Evolutionary conservation across 2,329 filamentous ascomycete species (phyloP).

Genomic region (Ascomycota sp.): DNA sequence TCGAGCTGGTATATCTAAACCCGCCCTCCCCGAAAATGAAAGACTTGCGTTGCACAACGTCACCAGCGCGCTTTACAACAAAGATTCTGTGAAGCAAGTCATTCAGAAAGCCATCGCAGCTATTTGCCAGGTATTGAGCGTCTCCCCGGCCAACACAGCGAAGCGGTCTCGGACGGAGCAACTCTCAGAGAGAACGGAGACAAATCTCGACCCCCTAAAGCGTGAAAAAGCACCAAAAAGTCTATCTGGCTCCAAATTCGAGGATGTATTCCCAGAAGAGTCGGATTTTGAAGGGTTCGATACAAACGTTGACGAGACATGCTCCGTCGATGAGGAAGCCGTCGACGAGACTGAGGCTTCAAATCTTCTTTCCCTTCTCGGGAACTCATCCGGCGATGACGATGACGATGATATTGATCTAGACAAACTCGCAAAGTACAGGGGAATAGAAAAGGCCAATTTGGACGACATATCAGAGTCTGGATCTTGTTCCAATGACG

Average conservation of each 20-base stretch:
- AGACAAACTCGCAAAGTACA: slow-evolving; percentile 10
- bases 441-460: slow-evolving; percentile 14
- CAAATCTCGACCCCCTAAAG: not conserved
- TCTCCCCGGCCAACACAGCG: slow-evolving; percentile 21
- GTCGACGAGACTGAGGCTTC: slow-evolving; percentile 14
- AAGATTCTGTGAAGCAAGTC: slow-evolving; percentile 24
- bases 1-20: slow-evolving; percentile 23
- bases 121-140: slow-evolving; percentile 25
- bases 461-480: slow-evolving; percentile 19
- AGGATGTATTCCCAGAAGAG: slow-evolving; percentile 9
- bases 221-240: not conserved
- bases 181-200: slow-evolving; percentile 10
- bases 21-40: slow-evolving; percentile 29
- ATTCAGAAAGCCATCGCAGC: slow-evolving; percentile 24
- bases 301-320: slow-evolving; percentile 9
- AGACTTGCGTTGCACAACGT: slow-evolving; percentile 31
- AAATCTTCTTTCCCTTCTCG: slow-evolving; percentile 24
- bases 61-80: slow-evolving; percentile 33
- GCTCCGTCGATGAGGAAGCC: slow-evolving; percentile 6
- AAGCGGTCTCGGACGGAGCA: slow-evolving; percentile 12
- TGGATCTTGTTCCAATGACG: slow-evolving; percentile 12
- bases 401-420: slow-evolving; percentile 13
- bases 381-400: slow-evolving; percentile 21
- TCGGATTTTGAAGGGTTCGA: slow-evolving; percentile 17
- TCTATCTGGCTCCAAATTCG: not conserved